Conservation (phyloP, 768 basidiomycete species). For the Paxillus involutus region DNA sequence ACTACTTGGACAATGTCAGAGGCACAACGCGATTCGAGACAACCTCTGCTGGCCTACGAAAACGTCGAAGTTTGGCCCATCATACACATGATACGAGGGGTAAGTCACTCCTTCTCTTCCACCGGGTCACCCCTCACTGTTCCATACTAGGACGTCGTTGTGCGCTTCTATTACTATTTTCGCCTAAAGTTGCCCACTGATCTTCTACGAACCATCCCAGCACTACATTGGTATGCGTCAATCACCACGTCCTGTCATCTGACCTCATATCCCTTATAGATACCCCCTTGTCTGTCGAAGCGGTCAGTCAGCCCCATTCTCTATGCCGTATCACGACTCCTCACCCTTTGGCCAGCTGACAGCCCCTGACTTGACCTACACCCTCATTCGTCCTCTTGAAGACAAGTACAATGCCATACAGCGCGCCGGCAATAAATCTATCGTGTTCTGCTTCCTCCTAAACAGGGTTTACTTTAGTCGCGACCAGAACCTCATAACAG, state of each 20-base stretch:
- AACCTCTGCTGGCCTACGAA: conserved; percentile 46
- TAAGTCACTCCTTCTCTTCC: conserved; percentile 32
- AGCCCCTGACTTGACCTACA: conserved; percentile 88
- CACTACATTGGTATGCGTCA: conserved; percentile 63
- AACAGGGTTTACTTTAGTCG: conserved; percentile 85
- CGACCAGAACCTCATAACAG: conserved; percentile 70
- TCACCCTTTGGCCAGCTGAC: conserved; percentile 50
- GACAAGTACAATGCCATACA: conserved; percentile 83
- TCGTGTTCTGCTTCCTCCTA: conserved; percentile 86
- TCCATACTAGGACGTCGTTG: conserved; percentile 58
- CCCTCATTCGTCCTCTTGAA: conserved; percentile 81
- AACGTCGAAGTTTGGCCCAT: conserved; percentile 76
- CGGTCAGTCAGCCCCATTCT: conserved; percentile 43
- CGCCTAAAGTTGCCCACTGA: background rate
- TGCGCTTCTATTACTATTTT: conserved; percentile 28
- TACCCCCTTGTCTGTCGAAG: conserved; percentile 80
- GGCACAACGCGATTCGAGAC: conserved; percentile 25
- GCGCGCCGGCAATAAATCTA: conserved; percentile 71
- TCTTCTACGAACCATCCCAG: conserved; percentile 34
- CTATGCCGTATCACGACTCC: background rate
- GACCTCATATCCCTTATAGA: conserved; percentile 44
- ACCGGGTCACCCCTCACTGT: conserved; percentile 11
- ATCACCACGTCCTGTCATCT: background rate
- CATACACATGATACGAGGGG: conserved; percentile 74
- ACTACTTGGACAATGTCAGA: conserved; percentile 9